A percentile compares a stretch with the other conserved stretches of the same genome.
Conservation (phyloP, 1,284 basidiomycete species). For the Cutaneotrichosporon mucoides region DNA sequence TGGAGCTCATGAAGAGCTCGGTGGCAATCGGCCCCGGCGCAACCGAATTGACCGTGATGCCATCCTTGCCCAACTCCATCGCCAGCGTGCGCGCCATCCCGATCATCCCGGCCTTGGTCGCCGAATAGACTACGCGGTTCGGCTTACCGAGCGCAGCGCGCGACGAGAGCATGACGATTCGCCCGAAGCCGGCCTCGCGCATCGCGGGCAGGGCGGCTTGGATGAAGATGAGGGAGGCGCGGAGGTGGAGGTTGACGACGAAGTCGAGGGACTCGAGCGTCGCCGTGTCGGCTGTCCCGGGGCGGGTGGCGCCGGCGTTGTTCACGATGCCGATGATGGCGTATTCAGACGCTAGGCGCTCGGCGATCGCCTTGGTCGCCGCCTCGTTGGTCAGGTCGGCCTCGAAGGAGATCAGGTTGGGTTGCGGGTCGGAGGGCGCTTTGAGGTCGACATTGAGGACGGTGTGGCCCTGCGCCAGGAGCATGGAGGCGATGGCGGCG, state of each 20-base stretch:
- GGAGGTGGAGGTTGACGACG: constrained; percentile 79
- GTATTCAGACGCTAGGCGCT: not conserved
- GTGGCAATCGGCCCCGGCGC: constrained; percentile 89
- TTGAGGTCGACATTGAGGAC: constrained; percentile 61
- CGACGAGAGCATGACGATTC: constrained; percentile 16
- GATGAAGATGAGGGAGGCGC: constrained; percentile 5
- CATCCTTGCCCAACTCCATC: constrained; percentile 70
- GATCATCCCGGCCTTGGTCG: constrained; percentile 77
- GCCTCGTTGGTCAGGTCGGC: constrained; percentile 10
- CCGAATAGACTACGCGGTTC: constrained; percentile 84
- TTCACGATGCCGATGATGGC: constrained; percentile 16
- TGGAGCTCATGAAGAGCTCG: constrained; percentile 54
- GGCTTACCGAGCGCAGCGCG: constrained; percentile 16
- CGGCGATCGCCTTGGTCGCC: constrained; percentile 1
- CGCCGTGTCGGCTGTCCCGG: constrained; percentile 21
- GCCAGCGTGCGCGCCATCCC: constrained; percentile 59
- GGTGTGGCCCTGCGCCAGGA: constrained; percentile 51
- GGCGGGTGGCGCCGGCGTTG: constrained; percentile 20
- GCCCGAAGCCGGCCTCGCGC: constrained; percentile 9
- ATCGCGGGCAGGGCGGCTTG: constrained; percentile 8
- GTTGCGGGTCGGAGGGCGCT: constrained; percentile 54
- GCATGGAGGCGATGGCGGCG: constrained; percentile 48
- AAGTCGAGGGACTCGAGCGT: constrained; percentile 31
- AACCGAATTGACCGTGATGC: constrained; percentile 82
- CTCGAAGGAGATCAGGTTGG: constrained; percentile 54